Percentiles rank a stretch among this genome's conserved stretches.
phyloP scores from a whole-genome alignment of 2,329 filamentous ascomycete genomes.

The Talaromyces sp. region DNA sequence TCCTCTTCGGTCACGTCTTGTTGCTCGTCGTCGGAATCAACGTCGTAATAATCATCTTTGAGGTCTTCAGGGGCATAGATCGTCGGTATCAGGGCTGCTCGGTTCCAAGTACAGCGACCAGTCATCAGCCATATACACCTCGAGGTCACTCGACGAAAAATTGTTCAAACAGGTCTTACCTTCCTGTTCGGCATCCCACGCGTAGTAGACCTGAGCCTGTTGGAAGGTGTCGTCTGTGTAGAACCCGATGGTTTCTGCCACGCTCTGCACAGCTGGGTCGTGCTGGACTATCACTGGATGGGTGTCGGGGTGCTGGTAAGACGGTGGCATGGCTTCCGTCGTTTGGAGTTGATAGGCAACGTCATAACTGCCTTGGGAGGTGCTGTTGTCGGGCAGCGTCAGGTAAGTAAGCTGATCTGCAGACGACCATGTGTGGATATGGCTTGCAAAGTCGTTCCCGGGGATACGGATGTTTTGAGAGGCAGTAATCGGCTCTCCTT shows the following conservation, averaged over 20 bases:
- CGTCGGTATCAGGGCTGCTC: slow-evolving; percentile 11
- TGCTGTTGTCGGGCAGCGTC: background rate
- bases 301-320: background rate
- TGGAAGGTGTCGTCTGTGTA: slow-evolving; percentile 15
- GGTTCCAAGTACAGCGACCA: slow-evolving; percentile 10
- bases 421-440: slow-evolving; percentile 17
- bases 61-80: slow-evolving; percentile 7
- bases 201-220: slow-evolving; percentile 12
- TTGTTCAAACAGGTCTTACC: slow-evolving; percentile 16
- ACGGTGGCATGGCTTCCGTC: background rate
- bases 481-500: background rate
- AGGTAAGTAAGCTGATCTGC: background rate
- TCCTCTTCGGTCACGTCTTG: slow-evolving; percentile 38
- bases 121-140: slow-evolving; percentile 17
- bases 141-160: slow-evolving; percentile 11
- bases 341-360: background rate
- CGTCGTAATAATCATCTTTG: slow-evolving; percentile 61
- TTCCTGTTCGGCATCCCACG: slow-evolving; percentile 17
- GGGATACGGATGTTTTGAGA: background rate
- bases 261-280: background rate
- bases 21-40: slow-evolving; percentile 59
- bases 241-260: background rate
- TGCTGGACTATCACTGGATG: background rate
- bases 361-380: background rate
- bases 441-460: background rate